phyloP scores from a whole-genome alignment of 202 grass and related monocot species.

The Musa balbisiana region DNA sequence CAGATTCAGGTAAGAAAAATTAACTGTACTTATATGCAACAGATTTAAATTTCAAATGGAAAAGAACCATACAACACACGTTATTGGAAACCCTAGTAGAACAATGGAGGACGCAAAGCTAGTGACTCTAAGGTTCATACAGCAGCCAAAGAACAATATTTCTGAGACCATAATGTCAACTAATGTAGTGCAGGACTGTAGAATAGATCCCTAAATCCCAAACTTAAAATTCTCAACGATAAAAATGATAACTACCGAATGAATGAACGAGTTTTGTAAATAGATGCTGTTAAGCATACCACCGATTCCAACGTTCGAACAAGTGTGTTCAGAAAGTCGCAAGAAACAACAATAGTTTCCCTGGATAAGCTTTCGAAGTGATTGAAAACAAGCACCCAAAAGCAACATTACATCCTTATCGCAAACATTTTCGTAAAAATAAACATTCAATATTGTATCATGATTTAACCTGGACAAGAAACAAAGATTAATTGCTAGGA shows the following conservation, averaged over 20 bases:
- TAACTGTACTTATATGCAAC: background rate
- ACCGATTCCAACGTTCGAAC: background rate
- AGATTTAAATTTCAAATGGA: background rate
- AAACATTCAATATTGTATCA: background rate
- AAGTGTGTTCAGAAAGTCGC: background rate
- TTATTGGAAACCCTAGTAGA: background rate
- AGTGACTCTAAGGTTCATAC: background rate
- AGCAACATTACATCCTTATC: background rate
- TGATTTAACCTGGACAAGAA: background rate
- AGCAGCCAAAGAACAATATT: background rate
- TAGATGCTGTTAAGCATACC: no score
- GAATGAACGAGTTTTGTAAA: background rate
- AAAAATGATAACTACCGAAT: background rate
- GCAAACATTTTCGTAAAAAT: background rate
- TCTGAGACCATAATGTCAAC: background rate
- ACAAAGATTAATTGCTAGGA: background rate
- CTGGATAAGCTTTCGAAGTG: background rate
- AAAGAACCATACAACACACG: background rate
- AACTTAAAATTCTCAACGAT: background rate
- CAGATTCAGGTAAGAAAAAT: no score
- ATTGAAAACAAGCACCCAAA: background rate
- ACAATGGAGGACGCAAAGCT: background rate
- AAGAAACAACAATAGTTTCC: no score
- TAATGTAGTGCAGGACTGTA: background rate
- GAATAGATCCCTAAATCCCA: background rate